Evolutionary conservation across 495 filamentous ascomycete species (phyloP), one percentile per base, ranked within the genome.

Genomic region (Neurospora sp.): DNA sequence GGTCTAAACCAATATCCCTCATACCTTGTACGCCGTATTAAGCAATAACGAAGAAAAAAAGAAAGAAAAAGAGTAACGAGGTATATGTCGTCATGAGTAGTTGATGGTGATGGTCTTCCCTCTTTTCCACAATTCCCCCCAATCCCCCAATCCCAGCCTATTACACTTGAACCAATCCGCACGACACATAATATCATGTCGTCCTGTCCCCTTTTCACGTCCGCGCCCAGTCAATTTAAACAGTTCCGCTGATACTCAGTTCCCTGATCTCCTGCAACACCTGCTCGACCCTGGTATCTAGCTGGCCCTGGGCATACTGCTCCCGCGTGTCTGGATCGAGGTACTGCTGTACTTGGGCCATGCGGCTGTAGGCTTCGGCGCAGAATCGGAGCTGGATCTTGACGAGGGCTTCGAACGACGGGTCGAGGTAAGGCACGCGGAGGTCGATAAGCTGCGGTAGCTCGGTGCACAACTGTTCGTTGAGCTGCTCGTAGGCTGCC

Each of bases 281-380:
- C 84, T 98, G 92, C 85, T 99, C 96, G 44, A 99, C 96, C 76
- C 93, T 84, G 75, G 89, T 93, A 82, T 99, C 96, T 77, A 99
- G 83, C 77, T 97, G 92, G 44, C 96, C 96, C 75, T 93, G 90
- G 18, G 96, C 96, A 83, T 99, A 99, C 84, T 97, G 93, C 73
- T 99, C 96, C 72, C 96, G 87, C 62, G 94, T 98, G 80, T 96
- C 93, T n/a, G 95, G 91, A 82, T 98, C 96, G 62, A 99, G 87
- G 82, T 97, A 99, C 83, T 99, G 96, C 85, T 99, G 96, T 74
- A 99, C 96, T 85, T 99, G 96, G 10, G 96, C 96, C 96, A 99
- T 98, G 31, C 96, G 86, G 41, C 89, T 92, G 80, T 99, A 99
- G 11, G 96, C 96, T 82, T 99, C 96, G 12, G 96, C 96, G 80